Conservation (phyloP, 108 stramenopile genomes). For the Pseudonitzschia multistriata region DNA sequence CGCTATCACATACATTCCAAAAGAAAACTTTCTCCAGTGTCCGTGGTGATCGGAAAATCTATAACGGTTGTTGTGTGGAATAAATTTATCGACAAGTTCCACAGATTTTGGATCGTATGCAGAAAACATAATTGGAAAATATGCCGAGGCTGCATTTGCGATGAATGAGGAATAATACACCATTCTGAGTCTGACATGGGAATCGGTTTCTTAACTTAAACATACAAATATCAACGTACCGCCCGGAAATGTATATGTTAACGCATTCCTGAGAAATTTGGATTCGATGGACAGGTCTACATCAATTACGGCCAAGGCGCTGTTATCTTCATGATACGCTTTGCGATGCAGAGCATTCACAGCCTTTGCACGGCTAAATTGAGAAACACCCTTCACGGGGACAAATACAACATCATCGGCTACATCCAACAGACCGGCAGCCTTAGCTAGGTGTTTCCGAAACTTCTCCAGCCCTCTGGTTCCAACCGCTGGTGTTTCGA, state of each 20-base stretch:
- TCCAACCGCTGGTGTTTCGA: constrained; percentile 1
- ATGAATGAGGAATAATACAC: neutral
- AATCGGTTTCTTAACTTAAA: neutral
- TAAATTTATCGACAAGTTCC: constrained; percentile 25
- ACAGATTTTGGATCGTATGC: constrained; percentile 31
- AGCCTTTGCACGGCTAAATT: constrained; percentile 34
- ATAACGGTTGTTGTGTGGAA: constrained; percentile 1
- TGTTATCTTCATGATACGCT: constrained; percentile 21
- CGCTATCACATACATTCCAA: constrained; percentile 30
- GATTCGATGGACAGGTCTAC: constrained; percentile 20
- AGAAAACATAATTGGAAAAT: constrained; percentile 35
- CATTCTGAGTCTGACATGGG: neutral
- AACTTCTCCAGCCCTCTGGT: constrained; percentile 4
- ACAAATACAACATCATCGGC: constrained; percentile 23
- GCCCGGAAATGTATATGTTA: constrained; percentile 18
- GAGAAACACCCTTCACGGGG: constrained; percentile 1
- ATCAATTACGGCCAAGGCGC: constrained; percentile 22
- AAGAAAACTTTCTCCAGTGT: constrained; percentile 24
- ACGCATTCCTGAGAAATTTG: constrained; percentile 23
- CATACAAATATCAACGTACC: neutral
- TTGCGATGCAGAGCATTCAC: constrained; percentile 24
- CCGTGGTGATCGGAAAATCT: constrained; percentile 27
- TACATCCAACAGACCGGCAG: constrained; percentile 4
- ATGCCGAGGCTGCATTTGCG: constrained; percentile 9
- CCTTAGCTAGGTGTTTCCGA: constrained; percentile 2